Conservation (phyloP, 1,284 basidiomycete genomes). For the Moesziomyces sp. region DNA sequence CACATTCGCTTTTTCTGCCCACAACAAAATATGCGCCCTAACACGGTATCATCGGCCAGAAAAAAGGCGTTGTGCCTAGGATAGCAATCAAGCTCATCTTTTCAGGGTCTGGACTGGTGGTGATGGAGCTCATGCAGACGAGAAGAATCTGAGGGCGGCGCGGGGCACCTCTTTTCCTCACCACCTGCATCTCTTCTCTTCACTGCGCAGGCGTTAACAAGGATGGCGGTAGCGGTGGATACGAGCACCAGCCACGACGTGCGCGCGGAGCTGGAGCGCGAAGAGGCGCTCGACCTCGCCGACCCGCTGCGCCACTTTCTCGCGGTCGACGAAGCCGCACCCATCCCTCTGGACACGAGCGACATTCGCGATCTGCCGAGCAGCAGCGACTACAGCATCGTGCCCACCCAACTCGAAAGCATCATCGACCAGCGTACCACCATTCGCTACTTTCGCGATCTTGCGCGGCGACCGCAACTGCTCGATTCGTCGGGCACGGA, state of each 20-base stretch:
- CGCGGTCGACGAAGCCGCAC: conserved; percentile 47
- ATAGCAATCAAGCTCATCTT: too few relatives aligned
- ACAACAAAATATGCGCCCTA: too few relatives aligned
- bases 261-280: conserved; percentile 16
- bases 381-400: conserved; percentile 38
- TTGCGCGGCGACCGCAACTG: conserved; percentile 17
- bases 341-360: background rate
- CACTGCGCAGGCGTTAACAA: background rate
- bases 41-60: too few relatives aligned
- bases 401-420: conserved; percentile 75
- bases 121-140: too few relatives aligned
- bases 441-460: conserved; percentile 50
- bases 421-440: conserved; percentile 62
- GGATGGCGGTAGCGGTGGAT: conserved; percentile 2
- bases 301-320: conserved; percentile 77
- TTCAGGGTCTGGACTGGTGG: too few relatives aligned
- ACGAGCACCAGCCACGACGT: background rate
- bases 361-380: conserved; percentile 18
- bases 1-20: too few relatives aligned
- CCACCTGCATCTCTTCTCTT: background rate
- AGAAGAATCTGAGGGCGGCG: too few relatives aligned
- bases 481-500: background rate
- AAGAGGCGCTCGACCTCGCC: conserved; percentile 72
- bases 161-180: conserved; percentile 1
- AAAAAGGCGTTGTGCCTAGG: too few relatives aligned